These are phyloP conservation scores for Trametes pubescens DNA, from an alignment of 1,284 basidiomycete genomes.

Conservation along the genomic window DNA sequence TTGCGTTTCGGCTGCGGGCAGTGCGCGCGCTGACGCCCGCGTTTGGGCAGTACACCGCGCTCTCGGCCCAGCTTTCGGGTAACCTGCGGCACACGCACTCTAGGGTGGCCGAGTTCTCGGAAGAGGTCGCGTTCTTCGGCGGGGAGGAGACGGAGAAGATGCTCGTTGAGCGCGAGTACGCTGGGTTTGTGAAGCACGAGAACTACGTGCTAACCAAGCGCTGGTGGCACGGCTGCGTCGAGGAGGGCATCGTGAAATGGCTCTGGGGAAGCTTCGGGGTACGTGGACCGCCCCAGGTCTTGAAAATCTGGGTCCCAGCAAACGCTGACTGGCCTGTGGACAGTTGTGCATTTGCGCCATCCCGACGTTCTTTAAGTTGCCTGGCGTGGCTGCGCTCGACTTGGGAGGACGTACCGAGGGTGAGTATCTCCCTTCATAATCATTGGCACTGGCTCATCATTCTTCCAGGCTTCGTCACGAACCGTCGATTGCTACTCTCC, in stretches of 20 bases:
- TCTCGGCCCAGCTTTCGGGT: constrained; percentile 88
- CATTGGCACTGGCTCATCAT: background rate
- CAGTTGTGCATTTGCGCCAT: constrained; percentile 92
- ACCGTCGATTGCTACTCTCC: constrained; percentile 89
- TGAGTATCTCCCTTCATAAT: constrained; percentile 38
- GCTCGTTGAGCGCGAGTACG: constrained; percentile 92
- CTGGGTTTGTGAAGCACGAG: constrained; percentile 89
- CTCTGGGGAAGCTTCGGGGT: constrained; percentile 95
- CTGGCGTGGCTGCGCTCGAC: constrained; percentile 74
- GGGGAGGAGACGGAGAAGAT: constrained; percentile 94
- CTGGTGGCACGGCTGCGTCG: constrained; percentile 92
- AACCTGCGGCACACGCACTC: constrained; percentile 92
- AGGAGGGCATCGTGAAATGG: constrained; percentile 98
- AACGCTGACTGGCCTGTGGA: constrained; percentile 17
- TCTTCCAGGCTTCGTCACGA: constrained; percentile 86
- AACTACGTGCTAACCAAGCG: constrained; percentile 83
- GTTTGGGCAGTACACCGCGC: constrained; percentile 90
- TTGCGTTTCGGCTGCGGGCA: constrained; percentile 39
- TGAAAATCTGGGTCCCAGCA: too few relatives aligned
- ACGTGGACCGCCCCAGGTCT: constrained; percentile 41
- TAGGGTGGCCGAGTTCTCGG: constrained; percentile 91
- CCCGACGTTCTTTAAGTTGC: constrained; percentile 92
- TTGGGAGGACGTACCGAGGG: constrained; percentile 90
- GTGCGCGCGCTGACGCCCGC: constrained; percentile 92
- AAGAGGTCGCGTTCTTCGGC: constrained; percentile 94